Evolutionary conservation across 2,329 filamentous ascomycete genomes (phyloP).

Genomic region (Microcyclosporella mali): DNA sequence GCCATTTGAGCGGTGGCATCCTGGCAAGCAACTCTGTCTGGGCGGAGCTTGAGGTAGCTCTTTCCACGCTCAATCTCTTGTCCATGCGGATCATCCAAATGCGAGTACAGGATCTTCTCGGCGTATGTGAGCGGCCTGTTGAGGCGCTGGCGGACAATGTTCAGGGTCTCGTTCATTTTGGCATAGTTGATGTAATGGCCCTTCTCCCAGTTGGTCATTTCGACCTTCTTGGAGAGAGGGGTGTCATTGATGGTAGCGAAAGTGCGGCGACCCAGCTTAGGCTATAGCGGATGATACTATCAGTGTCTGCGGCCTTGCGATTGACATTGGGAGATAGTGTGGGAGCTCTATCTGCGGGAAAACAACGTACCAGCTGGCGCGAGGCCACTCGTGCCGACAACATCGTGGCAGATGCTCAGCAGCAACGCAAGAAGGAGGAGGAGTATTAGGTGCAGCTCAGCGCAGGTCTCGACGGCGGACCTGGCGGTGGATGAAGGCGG

Average conservation of each 20-base stretch:
- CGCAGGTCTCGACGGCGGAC: slow-evolving; percentile 11
- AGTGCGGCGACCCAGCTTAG: slow-evolving; percentile 46
- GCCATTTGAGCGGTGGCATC: slow-evolving; percentile 99
- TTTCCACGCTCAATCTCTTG: slow-evolving; percentile 94
- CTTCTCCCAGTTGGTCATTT: slow-evolving; percentile 95
- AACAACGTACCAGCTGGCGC: slow-evolving; percentile 35
- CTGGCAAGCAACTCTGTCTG: slow-evolving; percentile 97
- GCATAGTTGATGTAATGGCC: slow-evolving; percentile 97
- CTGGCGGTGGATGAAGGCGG: slow-evolving; percentile 12
- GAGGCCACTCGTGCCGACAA: slow-evolving; percentile 34
- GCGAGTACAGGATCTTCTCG: slow-evolving; percentile 99
- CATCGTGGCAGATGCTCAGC: slow-evolving; percentile 28
- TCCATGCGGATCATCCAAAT: slow-evolving; percentile 91
- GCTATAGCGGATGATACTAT: slow-evolving; percentile 18
- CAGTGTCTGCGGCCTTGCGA: slow-evolving; percentile 11
- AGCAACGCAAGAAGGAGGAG: slow-evolving; percentile 15
- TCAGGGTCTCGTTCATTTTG: slow-evolving; percentile 98
- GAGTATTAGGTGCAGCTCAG: slow-evolving; percentile 17
- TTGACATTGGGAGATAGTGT: slow-evolving; percentile 3
- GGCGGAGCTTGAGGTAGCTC: slow-evolving; percentile 93
- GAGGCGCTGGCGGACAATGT: slow-evolving; percentile 79
- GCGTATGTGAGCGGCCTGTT: slow-evolving; percentile 91
- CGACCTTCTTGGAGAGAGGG: slow-evolving; percentile 89
- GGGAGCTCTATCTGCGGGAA: slow-evolving; percentile 14
- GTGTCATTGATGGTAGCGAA: slow-evolving; percentile 84